Percentiles rank a stretch among this genome's conserved stretches.
Evolutionary conservation across 164 flowering plant species (phyloP).

Genomic region (Warburgia ugandensis): DNA sequence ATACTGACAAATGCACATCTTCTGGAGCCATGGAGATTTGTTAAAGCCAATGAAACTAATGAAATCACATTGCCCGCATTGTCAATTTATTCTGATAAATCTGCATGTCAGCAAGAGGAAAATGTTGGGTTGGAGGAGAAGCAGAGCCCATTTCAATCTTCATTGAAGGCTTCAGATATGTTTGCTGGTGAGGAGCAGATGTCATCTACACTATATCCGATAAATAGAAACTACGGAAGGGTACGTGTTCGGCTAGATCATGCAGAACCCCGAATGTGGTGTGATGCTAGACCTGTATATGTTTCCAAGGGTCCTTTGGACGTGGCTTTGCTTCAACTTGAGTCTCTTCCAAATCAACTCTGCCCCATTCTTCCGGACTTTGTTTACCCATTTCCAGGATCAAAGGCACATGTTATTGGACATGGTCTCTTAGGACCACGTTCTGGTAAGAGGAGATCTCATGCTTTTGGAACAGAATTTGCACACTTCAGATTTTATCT

Average conservation of each 20-base stretch:
- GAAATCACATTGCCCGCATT: constrained; percentile 9
- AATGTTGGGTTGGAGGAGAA: constrained; percentile 11
- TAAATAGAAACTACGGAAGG: constrained; percentile 25
- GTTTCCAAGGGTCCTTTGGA: constrained; percentile 80
- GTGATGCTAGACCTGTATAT: constrained; percentile 60
- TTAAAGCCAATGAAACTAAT: constrained; percentile 36
- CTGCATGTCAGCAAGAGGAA: constrained; percentile 10
- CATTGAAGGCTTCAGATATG: constrained; percentile 11
- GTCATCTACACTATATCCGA: constrained; percentile 11
- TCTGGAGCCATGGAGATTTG: constrained; percentile 96
- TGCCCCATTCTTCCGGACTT: constrained; percentile 47
- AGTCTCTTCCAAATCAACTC: constrained; percentile 51
- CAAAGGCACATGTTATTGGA: constrained; percentile 74
- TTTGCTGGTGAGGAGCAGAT: constrained; percentile 18
- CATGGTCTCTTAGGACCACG: constrained; percentile 97
- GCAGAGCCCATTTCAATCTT: constrained; percentile 11
- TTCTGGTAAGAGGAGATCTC: constrained; percentile 42
- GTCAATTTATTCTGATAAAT: constrained; percentile 12
- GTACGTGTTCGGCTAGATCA: constrained; percentile 74
- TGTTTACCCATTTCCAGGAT: constrained; percentile 54
- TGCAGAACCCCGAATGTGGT: constrained; percentile 65
- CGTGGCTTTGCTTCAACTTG: constrained; percentile 78
- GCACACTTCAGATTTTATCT: too few species aligned
- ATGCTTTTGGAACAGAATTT: too few species aligned
- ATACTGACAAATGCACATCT: constrained; percentile 97